Conservation (phyloP, 495 filamentous ascomycete genomes). For the Astrocystis sublimbata region DNA sequence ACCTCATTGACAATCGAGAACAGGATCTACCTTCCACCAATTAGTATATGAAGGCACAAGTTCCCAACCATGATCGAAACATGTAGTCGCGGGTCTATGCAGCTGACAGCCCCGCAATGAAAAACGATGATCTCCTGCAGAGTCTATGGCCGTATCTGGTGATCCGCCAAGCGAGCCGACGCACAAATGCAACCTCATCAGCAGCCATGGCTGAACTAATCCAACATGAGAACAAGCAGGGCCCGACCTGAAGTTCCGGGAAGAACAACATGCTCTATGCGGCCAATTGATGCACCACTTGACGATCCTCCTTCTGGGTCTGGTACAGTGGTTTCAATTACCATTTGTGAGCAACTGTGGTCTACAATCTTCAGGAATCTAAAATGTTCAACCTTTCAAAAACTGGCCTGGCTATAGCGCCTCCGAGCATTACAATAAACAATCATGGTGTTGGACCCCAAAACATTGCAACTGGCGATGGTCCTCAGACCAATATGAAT, state of each 20-base stretch:
- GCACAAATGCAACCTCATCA: background rate
- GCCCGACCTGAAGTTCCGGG: background rate
- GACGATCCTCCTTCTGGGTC: too few relatives aligned
- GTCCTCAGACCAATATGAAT: background rate
- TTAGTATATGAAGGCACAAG: background rate
- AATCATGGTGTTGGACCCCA: slow-evolving; percentile 3
- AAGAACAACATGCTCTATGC: background rate
- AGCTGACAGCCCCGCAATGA: slow-evolving; percentile 6
- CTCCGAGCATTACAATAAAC: background rate
- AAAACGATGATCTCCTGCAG: background rate
- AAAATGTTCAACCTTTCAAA: too few relatives aligned
- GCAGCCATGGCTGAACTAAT: background rate
- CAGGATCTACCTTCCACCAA: too few relatives aligned
- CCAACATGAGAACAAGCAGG: background rate
- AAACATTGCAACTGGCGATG: background rate
- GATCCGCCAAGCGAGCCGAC: background rate
- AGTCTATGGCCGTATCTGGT: background rate
- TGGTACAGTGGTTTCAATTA: background rate
- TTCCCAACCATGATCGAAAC: background rate
- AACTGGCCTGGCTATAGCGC: background rate
- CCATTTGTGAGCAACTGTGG: background rate
- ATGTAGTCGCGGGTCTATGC: background rate
- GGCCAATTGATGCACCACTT: background rate
- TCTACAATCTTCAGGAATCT: background rate
- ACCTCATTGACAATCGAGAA: too few relatives aligned